These are phyloP conservation scores for Tripterygium wilfordii DNA, from an alignment of 177 flowering plant species.

Conservation along the genomic window DNA sequence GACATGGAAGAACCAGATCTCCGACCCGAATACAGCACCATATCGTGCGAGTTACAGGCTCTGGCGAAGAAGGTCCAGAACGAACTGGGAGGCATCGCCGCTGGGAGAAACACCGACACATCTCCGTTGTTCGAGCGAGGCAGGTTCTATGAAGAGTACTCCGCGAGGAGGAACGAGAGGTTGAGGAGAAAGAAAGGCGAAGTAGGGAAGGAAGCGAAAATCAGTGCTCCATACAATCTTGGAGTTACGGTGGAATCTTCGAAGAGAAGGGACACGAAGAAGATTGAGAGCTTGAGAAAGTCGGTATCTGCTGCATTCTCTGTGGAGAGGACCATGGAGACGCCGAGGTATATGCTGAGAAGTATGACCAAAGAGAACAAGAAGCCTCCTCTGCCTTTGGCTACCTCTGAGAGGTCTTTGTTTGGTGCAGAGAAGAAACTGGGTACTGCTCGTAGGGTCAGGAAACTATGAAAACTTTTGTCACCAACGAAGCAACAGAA, in stretches of 20 bases:
- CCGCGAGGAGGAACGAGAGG: slow-evolving; percentile 83
- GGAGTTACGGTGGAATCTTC: slow-evolving; percentile 53
- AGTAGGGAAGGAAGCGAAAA: slow-evolving; percentile 24
- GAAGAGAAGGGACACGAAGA: slow-evolving; percentile 53
- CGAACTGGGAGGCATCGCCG: slow-evolving; percentile 45
- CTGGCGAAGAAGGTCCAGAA: slow-evolving; percentile 56
- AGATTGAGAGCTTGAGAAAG: slow-evolving; percentile 47
- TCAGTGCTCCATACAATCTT: slow-evolving; percentile 30
- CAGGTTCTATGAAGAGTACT: slow-evolving; percentile 67
- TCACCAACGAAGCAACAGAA: no score
- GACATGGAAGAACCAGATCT: slow-evolving; percentile 28
- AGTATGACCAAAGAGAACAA: slow-evolving; percentile 40
- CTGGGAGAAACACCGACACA: no score
- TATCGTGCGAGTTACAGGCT: slow-evolving; percentile 55
- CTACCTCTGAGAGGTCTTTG: slow-evolving; percentile 8
- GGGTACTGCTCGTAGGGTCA: slow-evolving; percentile 11
- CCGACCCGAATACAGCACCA: slow-evolving; percentile 52
- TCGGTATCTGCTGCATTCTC: slow-evolving; percentile 42
- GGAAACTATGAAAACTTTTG: slow-evolving; percentile 13
- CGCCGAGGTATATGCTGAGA: slow-evolving; percentile 42
- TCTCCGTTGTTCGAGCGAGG: slow-evolving; percentile 71
- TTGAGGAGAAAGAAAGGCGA: slow-evolving; percentile 61
- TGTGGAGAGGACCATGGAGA: slow-evolving; percentile 23
- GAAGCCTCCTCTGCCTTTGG: slow-evolving; percentile 34
- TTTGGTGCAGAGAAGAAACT: slow-evolving; percentile 13